Evolutionary conservation across 768 basidiomycete species (phyloP).

Genomic region (Trametes cubensis): DNA sequence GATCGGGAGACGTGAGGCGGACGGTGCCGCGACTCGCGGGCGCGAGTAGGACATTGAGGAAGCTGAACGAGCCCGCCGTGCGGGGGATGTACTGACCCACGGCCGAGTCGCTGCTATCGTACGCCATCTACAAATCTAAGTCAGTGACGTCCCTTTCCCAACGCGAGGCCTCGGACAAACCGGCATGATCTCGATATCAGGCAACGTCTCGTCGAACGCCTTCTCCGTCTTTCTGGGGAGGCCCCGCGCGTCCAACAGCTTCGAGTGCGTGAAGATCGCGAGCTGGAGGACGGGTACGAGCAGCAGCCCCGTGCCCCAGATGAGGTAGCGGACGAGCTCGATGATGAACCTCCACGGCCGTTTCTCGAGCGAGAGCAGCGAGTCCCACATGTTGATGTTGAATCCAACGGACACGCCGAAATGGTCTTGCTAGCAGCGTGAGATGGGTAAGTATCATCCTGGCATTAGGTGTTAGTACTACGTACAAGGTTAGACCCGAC

Average conservation of each 20-base stretch:
- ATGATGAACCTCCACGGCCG: conserved; percentile 33
- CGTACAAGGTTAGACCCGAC: conserved; percentile 34
- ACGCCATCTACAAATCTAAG: conserved; percentile 21
- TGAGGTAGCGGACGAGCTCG: conserved; percentile 39
- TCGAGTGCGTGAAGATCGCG: conserved; percentile 36
- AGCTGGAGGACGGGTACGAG: conserved; percentile 36
- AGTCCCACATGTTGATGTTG: conserved; percentile 37
- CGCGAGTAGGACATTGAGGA: conserved; percentile 31
- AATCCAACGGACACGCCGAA: conserved; percentile 39
- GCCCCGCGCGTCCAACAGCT: conserved; percentile 30
- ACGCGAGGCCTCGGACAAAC: conserved; percentile 20
- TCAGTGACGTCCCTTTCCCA: too few species aligned
- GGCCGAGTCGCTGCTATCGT: conserved; percentile 16
- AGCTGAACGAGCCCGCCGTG: conserved; percentile 22
- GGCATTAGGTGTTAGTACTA: not conserved
- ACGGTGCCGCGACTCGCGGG: conserved; percentile 32
- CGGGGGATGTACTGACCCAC: conserved; percentile 3
- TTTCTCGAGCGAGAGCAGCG: conserved; percentile 33
- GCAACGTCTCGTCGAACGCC: conserved; percentile 31
- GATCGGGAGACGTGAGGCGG: conserved; percentile 34
- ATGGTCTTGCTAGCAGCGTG: conserved; percentile 41
- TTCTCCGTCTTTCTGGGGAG: conserved; percentile 13
- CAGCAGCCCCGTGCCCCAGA: conserved; percentile 40
- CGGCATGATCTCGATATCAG: conserved; percentile 46
- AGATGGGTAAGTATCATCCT: not conserved